Conservation (phyloP, 192 early-diverging fungal species). For the Spinellus fusiger region DNA sequence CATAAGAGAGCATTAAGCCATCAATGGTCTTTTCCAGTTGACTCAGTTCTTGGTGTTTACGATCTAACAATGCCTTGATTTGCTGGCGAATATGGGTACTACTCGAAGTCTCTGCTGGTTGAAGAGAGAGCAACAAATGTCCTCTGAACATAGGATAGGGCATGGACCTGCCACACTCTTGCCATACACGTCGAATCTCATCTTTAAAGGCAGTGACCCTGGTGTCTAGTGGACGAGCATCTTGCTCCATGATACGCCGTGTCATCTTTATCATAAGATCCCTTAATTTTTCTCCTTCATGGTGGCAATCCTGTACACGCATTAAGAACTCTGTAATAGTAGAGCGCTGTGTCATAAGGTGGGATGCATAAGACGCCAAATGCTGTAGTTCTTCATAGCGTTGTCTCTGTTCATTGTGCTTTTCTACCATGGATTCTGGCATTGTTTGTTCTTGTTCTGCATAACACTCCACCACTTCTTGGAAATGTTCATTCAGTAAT, state of each 20-base stretch:
- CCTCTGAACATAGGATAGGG: conserved; percentile 12
- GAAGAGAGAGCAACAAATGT: neutral
- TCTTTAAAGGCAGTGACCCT: conserved; percentile 7
- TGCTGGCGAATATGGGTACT: conserved; percentile 7
- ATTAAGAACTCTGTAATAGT: conserved; percentile 26
- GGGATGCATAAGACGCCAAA: conserved; percentile 12
- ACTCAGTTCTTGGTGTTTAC: conserved; percentile 3
- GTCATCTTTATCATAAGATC: conserved; percentile 18
- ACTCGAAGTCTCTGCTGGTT: neutral
- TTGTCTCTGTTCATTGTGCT: conserved; percentile 14
- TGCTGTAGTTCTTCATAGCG: conserved; percentile 7
- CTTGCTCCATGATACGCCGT: conserved; percentile 21
- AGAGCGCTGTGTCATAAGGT: conserved; percentile 22
- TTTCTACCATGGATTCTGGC: neutral
- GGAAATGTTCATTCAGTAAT: conserved; percentile 7
- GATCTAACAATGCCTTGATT: conserved; percentile 6
- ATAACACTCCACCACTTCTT: conserved; percentile 19
- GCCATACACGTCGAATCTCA: conserved; percentile 5
- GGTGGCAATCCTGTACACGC: conserved; percentile 17
- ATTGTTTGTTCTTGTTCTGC: neutral
- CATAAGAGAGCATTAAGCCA: neutral
- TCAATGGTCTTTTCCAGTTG: conserved; percentile 6
- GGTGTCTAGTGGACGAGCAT: conserved; percentile 2
- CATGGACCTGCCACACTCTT: conserved; percentile 18
- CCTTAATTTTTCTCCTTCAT: conserved; percentile 27